Conservation (phyloP, 2,329 filamentous ascomycete species). For the Lasiodiplodia sp. region DNA sequence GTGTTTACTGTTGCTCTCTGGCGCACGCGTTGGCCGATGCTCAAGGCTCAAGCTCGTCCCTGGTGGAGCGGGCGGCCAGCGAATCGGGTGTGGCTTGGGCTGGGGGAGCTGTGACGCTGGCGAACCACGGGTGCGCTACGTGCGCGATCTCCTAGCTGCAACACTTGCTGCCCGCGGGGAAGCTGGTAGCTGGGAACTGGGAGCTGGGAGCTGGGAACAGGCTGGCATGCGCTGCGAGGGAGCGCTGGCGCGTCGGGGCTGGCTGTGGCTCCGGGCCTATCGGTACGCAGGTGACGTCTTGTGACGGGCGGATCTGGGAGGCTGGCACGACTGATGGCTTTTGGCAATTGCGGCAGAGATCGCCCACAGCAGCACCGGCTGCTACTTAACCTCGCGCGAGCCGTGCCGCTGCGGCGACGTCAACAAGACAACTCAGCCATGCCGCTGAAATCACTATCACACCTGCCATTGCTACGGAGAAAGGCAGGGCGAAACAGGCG, state of each 20-base stretch:
- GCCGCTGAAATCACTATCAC: slow-evolving; percentile 27
- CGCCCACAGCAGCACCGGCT: slow-evolving; percentile 18
- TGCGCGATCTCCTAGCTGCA: slow-evolving; percentile 36
- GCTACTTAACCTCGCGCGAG: slow-evolving; percentile 20
- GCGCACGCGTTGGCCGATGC: slow-evolving; percentile 24
- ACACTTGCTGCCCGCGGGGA: slow-evolving; percentile 34
- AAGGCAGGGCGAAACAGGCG: slow-evolving; percentile 25
- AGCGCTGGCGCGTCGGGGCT: slow-evolving; percentile 5
- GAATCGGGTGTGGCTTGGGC: slow-evolving; percentile 27
- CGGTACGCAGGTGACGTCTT: slow-evolving; percentile 4
- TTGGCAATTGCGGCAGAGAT: slow-evolving; percentile 19
- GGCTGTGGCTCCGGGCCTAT: not conserved
- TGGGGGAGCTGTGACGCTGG: slow-evolving; percentile 29
- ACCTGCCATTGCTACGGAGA: slow-evolving; percentile 14
- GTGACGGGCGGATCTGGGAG: slow-evolving; percentile 12
- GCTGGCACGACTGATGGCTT: slow-evolving; percentile 1
- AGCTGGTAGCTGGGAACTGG: slow-evolving; percentile 7
- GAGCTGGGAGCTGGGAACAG: slow-evolving; percentile 6
- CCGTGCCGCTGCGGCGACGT: not conserved
- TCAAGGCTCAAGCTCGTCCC: slow-evolving; percentile 28
- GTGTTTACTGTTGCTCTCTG: slow-evolving; percentile 24
- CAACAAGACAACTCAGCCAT: slow-evolving; percentile 23
- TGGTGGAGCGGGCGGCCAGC: slow-evolving; percentile 26
- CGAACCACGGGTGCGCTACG: slow-evolving; percentile 39
- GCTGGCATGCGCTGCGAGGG: slow-evolving; percentile 1